Conservation (phyloP, 2,329 filamentous ascomycete genomes). For the Colletotrichum tropicale region DNA sequence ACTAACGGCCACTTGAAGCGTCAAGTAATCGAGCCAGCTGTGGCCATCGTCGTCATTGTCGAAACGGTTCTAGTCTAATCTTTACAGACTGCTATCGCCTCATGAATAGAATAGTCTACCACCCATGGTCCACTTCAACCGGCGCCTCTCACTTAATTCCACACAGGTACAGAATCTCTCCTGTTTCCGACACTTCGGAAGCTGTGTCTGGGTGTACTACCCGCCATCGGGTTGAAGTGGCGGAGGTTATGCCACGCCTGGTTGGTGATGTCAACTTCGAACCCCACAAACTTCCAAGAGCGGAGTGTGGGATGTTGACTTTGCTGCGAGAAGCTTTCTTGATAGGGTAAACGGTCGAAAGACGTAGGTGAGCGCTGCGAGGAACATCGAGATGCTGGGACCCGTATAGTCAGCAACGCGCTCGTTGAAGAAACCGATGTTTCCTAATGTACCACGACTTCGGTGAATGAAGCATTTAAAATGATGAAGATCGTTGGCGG, state of each 20-base stretch:
- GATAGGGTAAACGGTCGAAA: neutral
- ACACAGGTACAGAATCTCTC: neutral
- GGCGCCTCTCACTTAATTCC: neutral
- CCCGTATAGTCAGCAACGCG: neutral
- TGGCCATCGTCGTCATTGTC: neutral
- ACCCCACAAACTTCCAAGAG: neutral
- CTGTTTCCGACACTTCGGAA: neutral
- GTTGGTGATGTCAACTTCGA: neutral
- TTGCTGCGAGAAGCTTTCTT: neutral
- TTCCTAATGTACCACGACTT: neutral
- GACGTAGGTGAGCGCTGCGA: neutral
- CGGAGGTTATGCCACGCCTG: neutral
- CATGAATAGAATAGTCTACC: neutral
- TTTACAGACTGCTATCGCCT: neutral
- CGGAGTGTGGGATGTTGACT: neutral
- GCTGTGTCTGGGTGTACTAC: neutral
- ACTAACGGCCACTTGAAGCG: neutral
- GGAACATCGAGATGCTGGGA: neutral
- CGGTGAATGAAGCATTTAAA: neutral
- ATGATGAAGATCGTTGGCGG: constrained; percentile 1
- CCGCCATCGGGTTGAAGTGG: neutral
- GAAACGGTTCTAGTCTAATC: neutral
- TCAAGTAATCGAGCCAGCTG: neutral
- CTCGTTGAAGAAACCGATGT: neutral
- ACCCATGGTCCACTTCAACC: neutral